A percentile compares a stretch with the other conserved stretches of the same genome.
phyloP scores from a whole-genome alignment of 1,284 basidiomycete genomes.

The Vanrija pseudolonga region DNA sequence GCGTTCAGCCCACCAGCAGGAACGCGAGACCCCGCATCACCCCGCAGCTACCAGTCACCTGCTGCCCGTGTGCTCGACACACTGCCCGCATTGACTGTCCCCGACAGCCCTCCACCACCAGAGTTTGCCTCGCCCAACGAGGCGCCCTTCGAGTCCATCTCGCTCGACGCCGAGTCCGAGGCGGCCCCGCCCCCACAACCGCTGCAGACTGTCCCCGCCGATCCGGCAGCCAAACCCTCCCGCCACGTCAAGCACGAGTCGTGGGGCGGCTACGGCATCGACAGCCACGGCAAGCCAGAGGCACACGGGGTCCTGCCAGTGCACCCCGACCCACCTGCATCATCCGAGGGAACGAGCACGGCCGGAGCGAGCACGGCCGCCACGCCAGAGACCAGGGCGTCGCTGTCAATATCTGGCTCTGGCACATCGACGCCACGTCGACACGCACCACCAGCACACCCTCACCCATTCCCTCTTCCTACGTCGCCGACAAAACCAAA shows the following conservation, averaged over 20 bases:
- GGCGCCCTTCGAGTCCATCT: slow-evolving; percentile 40
- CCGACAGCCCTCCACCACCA: too few species aligned
- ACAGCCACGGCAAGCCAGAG: slow-evolving; percentile 16
- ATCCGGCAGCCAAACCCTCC: background rate
- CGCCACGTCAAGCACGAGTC: slow-evolving; percentile 3
- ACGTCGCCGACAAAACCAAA: slow-evolving; percentile 8
- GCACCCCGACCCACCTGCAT: background rate
- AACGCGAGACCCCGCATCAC: too few species aligned
- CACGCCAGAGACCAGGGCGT: background rate
- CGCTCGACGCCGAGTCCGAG: slow-evolving; percentile 14
- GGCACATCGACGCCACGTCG: slow-evolving; percentile 22
- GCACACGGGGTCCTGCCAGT: slow-evolving; percentile 18
- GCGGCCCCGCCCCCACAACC: slow-evolving; percentile 1
- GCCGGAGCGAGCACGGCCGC: background rate
- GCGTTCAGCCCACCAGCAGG: too few species aligned
- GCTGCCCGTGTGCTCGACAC: too few species aligned
- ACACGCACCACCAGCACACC: slow-evolving; percentile 43
- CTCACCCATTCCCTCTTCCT: slow-evolving; percentile 40
- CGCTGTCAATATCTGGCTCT: background rate
- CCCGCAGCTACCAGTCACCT: too few species aligned
- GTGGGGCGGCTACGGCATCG: slow-evolving; percentile 24
- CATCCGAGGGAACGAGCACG: slow-evolving; percentile 2
- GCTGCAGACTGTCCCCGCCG: background rate
- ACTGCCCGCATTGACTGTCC: too few species aligned
- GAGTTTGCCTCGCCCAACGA: background rate